Evolutionary conservation across 768 basidiomycete species (phyloP).

Genomic region (Boletus speciosus): DNA sequence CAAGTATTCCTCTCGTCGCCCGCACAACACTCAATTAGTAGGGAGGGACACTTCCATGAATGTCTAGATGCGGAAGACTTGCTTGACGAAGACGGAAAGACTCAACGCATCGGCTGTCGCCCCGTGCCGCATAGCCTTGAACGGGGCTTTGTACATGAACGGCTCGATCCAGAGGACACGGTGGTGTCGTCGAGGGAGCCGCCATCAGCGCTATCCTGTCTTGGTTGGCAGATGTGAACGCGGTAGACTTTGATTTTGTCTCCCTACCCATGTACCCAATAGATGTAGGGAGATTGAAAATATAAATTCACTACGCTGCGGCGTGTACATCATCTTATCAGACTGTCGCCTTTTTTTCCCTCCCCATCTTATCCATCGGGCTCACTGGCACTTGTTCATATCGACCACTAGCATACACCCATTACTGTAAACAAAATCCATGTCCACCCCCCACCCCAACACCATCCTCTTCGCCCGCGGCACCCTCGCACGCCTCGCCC

Average conservation of each 20-base stretch:
- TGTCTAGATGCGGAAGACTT: neutral
- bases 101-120: neutral
- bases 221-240: neutral
- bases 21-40: neutral
- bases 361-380: too few species aligned
- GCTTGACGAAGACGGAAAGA: neutral
- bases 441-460: constrained; percentile 37
- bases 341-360: too few species aligned
- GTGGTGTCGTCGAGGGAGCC: neutral
- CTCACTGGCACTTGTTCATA: too few species aligned
- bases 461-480: constrained; percentile 83
- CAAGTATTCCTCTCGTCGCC: too few species aligned
- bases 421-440: neutral
- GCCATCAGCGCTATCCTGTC: neutral
- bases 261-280: neutral
- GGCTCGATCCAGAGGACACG: neutral
- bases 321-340: neutral
- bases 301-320: neutral
- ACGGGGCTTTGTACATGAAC: neutral
- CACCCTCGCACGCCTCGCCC: constrained; percentile 71
- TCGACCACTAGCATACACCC: too few species aligned
- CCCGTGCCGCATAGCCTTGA: neutral
- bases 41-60: neutral
- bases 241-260: too few species aligned
- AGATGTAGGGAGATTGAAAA: neutral